Conservation (phyloP, 225 moss, liverwort and hornwort genomes). For the Asterella californica region DNA sequence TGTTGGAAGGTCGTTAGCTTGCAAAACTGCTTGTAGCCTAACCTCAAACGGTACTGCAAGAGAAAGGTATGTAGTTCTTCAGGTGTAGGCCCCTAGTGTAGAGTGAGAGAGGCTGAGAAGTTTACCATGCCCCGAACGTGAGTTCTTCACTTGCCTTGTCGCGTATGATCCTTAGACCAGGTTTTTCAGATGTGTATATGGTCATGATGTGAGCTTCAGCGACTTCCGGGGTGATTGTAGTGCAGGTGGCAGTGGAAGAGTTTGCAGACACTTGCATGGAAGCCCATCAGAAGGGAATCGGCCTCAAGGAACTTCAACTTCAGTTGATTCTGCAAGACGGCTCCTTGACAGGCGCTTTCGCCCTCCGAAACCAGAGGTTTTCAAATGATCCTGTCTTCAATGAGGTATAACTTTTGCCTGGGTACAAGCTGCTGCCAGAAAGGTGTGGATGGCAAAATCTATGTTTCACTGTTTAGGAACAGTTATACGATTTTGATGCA, state of each 20-base stretch:
- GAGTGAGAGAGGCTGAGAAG: no score
- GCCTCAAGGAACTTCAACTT: constrained; percentile 86
- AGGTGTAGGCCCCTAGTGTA: no score
- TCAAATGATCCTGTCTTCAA: constrained; percentile 58
- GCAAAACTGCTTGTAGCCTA: no score
- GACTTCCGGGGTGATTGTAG: constrained; percentile 23
- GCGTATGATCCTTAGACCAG: neutral
- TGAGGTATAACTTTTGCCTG: constrained; percentile 40
- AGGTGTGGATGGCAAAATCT: neutral
- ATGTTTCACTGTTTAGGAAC: neutral
- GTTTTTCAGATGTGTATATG: neutral
- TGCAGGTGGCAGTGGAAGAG: constrained; percentile 85
- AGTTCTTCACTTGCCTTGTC: no score
- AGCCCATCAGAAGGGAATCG: constrained; percentile 64
- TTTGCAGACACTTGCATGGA: constrained; percentile 76
- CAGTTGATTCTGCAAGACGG: constrained; percentile 92
- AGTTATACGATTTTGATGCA: neutral
- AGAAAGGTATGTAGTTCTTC: no score
- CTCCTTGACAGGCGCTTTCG: constrained; percentile 70
- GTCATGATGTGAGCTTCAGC: constrained; percentile 12
- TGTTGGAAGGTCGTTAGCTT: no score
- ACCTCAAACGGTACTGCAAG: no score
- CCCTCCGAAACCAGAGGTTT: constrained; percentile 72
- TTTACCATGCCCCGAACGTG: no score
- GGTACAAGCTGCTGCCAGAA: neutral